These are phyloP conservation scores for Euphorbia tirucalli DNA, from an alignment of 345 rosid species.

Conservation along the genomic window DNA sequence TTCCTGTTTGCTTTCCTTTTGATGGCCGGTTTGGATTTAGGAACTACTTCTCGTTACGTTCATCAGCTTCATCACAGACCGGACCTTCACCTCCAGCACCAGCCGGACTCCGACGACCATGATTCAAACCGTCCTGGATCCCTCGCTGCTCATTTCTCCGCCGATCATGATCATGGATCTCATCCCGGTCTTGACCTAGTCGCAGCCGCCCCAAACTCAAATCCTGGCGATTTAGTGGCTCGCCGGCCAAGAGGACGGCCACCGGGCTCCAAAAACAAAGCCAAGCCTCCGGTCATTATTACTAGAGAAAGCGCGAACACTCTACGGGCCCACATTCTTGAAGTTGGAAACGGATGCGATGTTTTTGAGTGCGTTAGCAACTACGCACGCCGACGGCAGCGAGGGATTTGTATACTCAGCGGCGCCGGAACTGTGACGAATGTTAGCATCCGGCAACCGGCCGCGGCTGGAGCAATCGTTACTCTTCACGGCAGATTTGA, in stretches of 20 bases:
- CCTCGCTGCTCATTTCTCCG: conserved; percentile 37
- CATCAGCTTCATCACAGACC: conserved; percentile 51
- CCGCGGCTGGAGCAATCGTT: conserved; percentile 72
- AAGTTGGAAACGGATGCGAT: conserved; percentile 84
- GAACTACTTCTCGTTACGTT: conserved; percentile 49
- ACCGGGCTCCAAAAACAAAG: conserved; percentile 87
- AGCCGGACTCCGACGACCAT: conserved; percentile 46
- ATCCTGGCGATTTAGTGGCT: conserved; percentile 37
- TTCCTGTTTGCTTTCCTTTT: conserved; percentile 30
- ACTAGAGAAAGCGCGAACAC: conserved; percentile 98
- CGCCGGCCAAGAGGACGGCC: conserved; percentile 93
- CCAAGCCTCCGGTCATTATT: conserved; percentile 85
- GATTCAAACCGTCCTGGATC: conserved; percentile 27
- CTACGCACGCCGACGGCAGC: conserved; percentile 85
- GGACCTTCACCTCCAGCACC: conserved; percentile 58
- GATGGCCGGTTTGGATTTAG: conserved; percentile 70
- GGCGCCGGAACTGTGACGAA: conserved; percentile 92
- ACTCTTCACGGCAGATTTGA: conserved; percentile 90
- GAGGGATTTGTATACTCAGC: conserved; percentile 83
- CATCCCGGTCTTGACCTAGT: conserved; percentile 55
- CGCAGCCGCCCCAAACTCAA: conserved; percentile 25
- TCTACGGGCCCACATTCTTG: conserved; percentile 94
- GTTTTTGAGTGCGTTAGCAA: conserved; percentile 82
- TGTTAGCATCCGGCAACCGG: conserved; percentile 85
- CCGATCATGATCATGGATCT: conserved; percentile 29